Conservation (phyloP, 805 yeast species). For the Candida argentea region DNA sequence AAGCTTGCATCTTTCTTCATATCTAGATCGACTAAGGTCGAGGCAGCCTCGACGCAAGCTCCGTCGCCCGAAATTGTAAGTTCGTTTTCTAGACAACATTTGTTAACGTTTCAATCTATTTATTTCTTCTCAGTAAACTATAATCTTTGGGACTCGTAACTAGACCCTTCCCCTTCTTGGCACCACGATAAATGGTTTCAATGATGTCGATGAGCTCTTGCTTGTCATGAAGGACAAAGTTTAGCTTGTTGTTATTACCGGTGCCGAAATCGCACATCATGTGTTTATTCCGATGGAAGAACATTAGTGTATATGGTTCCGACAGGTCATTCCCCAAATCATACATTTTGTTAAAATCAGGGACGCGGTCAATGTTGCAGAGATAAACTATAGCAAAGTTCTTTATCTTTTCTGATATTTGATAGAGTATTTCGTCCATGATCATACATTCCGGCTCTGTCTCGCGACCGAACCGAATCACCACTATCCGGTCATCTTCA, state of each 20-base stretch:
- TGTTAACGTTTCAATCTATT: neutral
- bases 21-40: neutral
- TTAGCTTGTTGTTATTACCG: slow-evolving; percentile 91
- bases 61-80: neutral
- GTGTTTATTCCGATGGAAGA: slow-evolving; percentile 84
- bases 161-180: slow-evolving; percentile 84
- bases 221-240: slow-evolving; percentile 61
- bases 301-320: slow-evolving; percentile 92
- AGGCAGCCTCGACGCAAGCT: no score
- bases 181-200: slow-evolving; percentile 86
- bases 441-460: slow-evolving; percentile 69
- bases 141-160: slow-evolving; percentile 77
- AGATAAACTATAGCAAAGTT: slow-evolving; percentile 84
- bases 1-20: neutral
- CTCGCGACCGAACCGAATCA: slow-evolving; percentile 82
- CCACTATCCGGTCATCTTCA: slow-evolving; percentile 82
- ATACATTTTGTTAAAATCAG: slow-evolving; percentile 83
- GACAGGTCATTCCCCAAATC: slow-evolving; percentile 42
- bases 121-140: slow-evolving; percentile 16
- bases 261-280: slow-evolving; percentile 99
- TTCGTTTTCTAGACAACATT: neutral
- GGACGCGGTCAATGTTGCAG: slow-evolving; percentile 82
- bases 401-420: slow-evolving; percentile 71
- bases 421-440: slow-evolving; percentile 79
- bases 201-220: slow-evolving; percentile 88